Percentiles rank a stretch among this genome's conserved stretches.
phyloP scores from a whole-genome alignment of 345 rosid species.

The Excoecaria agallocha region DNA sequence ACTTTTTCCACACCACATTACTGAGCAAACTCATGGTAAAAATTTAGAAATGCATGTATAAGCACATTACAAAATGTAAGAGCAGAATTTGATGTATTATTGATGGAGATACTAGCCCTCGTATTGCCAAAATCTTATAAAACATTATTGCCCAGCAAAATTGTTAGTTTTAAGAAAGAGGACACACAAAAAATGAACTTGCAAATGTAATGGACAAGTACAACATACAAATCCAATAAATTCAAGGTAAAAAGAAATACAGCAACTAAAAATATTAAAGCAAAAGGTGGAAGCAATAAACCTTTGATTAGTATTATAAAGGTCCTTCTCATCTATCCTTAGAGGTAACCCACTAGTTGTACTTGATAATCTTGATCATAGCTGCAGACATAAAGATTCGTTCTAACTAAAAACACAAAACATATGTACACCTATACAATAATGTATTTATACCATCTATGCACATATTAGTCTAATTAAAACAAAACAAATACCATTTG shows the following conservation, averaged over 20 bases:
- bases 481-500: neutral
- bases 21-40: neutral
- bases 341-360: slow-evolving; percentile 33
- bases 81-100: neutral
- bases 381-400: neutral
- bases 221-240: neutral
- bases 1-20: too few relatives aligned
- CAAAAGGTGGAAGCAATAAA: slow-evolving; percentile 21
- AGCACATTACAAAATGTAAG: neutral
- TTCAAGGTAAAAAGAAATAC: neutral
- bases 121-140: neutral
- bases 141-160: neutral
- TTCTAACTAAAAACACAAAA: neutral
- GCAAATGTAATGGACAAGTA: neutral
- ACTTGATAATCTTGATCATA: slow-evolving; percentile 54
- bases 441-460: neutral
- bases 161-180: neutral
- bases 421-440: neutral
- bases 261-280: neutral
- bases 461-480: neutral
- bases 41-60: neutral
- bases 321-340: slow-evolving; percentile 34
- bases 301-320: slow-evolving; percentile 42
- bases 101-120: neutral
- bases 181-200: neutral